phyloP scores from a whole-genome alignment of 2,329 filamentous ascomycete genomes.

The Curvularia sp. region DNA sequence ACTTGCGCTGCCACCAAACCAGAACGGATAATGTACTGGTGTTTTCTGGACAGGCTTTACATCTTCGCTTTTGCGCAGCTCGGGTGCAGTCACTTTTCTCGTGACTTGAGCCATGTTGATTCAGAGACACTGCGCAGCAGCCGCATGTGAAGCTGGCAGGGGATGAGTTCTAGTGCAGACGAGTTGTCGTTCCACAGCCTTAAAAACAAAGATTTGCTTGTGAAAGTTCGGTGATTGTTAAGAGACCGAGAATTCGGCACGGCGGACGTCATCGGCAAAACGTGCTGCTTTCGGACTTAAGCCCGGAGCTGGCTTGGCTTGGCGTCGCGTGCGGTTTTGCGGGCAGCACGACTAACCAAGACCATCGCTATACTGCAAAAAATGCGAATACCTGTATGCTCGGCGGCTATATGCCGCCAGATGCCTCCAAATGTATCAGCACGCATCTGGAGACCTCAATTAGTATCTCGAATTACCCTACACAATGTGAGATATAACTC shows the following conservation, averaged over 20 bases:
- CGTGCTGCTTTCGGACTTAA: conserved; percentile 26
- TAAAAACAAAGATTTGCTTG: conserved; percentile 18
- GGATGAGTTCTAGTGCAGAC: background rate
- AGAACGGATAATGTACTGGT: conserved; percentile 62
- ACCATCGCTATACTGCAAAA: conserved; percentile 20
- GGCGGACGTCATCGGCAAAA: conserved; percentile 39
- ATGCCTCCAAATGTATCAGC: conserved; percentile 13
- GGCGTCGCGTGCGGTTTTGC: conserved; percentile 34
- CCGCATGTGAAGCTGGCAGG: conserved; percentile 37
- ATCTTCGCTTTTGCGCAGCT: conserved; percentile 53
- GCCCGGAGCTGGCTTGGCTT: conserved; percentile 29
- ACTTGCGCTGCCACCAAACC: conserved; percentile 96
- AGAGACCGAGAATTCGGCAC: conserved; percentile 28
- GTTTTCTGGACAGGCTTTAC: conserved; percentile 43
- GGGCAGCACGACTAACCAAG: conserved; percentile 20
- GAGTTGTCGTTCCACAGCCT: conserved; percentile 3
- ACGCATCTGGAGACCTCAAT: conserved; percentile 15
- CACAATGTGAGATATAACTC: conserved; percentile 38
- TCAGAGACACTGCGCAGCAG: background rate
- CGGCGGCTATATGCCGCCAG: conserved; percentile 34
- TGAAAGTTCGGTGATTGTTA: conserved; percentile 33
- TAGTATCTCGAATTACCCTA: conserved; percentile 24
- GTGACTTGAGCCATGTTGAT: conserved; percentile 51
- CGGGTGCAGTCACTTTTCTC: conserved; percentile 41
- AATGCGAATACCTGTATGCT: conserved; percentile 36